Base-by-base conservation (phyloP, 345 rosid genomes). In the Populus simonii region DNA sequence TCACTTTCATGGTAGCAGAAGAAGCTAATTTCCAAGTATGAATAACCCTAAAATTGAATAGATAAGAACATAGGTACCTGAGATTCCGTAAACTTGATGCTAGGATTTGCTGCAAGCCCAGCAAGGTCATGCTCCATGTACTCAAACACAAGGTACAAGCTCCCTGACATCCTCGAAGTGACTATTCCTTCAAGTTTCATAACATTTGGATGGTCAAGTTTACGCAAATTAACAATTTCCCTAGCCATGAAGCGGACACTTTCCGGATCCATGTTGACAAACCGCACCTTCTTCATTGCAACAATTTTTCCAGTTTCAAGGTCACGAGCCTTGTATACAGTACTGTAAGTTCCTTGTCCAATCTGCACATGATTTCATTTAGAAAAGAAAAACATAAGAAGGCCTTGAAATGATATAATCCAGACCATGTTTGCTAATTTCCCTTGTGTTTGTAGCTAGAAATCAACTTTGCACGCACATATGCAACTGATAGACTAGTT, bases 51-150 rank as follows among this genome's bases (percentile, higher is more conserved):
- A 31, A 20, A 41, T 38, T 29, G 18, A 8, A 57, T 8, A 12
- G 22, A 62, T 16, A 51, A 31, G 63, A 68, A n/a, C 29, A 57
- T 3, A 39, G 7, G 39, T 81, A 95, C 99, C 93, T 95, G 90
- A 18, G 90, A 78, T 82, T 95, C 94, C n/a, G 89, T 90, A 70
- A 93, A 92, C 81, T 87, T 93, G 79, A 89, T 79, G 67, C 94
- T 91, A 43, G 93, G 96, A 57, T 84, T 88, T 7, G 92, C 89
- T 76, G 93, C 89, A 17, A 95, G 88, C 23, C 98, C 97, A 25
- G 99, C 87, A 55, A 95, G 93, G 78, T 93, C 97, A 78, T 93
- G 98, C 78, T 95, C 99, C 97, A 95, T 95, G 80, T 93, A 92
- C 86, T 95, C 98, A 39, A 95, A 95, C 9, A 93, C 92, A 66